These are phyloP conservation scores for Cyclotella choctawhatcheeana DNA, from an alignment of 108 stramenopile genomes.

Conservation along the genomic window DNA sequence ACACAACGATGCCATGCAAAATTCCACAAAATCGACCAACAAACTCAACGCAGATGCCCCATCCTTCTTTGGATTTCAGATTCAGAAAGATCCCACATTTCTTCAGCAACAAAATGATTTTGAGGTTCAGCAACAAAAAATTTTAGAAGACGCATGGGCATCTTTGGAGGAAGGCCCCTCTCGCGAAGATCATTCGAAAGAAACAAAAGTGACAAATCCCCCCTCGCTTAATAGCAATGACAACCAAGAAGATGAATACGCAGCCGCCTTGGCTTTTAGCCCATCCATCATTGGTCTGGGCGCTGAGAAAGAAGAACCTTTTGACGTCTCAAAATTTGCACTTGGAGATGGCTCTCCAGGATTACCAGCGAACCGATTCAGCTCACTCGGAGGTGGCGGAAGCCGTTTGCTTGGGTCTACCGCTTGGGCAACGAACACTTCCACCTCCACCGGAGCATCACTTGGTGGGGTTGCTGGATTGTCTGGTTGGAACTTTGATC, in stretches of 20 bases:
- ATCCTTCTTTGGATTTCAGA: constrained; percentile 37
- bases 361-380: constrained; percentile 55
- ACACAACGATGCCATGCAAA: constrained; percentile 23
- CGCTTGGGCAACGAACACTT: constrained; percentile 59
- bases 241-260: constrained; percentile 51
- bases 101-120: constrained; percentile 49
- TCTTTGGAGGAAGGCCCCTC: constrained; percentile 68
- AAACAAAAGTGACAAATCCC: background rate
- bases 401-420: constrained; percentile 53
- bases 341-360: constrained; percentile 37
- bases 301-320: constrained; percentile 62
- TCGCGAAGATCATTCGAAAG: constrained; percentile 22
- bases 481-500: constrained; percentile 39
- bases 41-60: constrained; percentile 19
- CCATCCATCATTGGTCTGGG: constrained; percentile 73
- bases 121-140: constrained; percentile 47
- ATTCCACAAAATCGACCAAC: constrained; percentile 1
- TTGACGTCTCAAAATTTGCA: constrained; percentile 56
- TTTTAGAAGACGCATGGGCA: constrained; percentile 59
- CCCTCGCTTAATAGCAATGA: constrained; percentile 4
- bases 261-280: constrained; percentile 83
- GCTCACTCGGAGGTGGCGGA: constrained; percentile 28
- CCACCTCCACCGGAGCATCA: constrained; percentile 13
- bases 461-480: constrained; percentile 28
- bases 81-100: constrained; percentile 43